These are phyloP conservation scores for Ilex paraguariensis DNA, from an alignment of 305 asterid species.

Conservation along the genomic window DNA sequence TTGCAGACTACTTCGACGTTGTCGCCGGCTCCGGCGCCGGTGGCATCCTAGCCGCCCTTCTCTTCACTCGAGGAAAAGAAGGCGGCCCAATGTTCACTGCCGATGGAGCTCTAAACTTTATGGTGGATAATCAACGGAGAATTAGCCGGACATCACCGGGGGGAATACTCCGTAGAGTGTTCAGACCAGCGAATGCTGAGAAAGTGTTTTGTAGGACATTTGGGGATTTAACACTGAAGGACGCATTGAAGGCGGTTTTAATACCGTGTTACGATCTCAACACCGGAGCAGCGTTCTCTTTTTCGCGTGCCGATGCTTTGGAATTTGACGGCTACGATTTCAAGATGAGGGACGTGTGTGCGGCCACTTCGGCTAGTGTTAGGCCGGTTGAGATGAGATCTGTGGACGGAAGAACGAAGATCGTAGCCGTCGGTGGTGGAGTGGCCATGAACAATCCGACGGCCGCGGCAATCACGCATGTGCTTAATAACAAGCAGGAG, in stretches of 20 bases:
- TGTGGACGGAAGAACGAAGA: conserved; percentile 48
- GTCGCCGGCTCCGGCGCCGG: conserved; percentile 73
- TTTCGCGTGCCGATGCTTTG: conserved; percentile 80
- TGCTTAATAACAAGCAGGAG: conserved; percentile 75
- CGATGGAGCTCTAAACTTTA: conserved; percentile 41
- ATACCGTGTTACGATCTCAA: conserved; percentile 77
- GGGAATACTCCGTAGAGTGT: conserved; percentile 19
- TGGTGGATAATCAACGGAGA: conserved; percentile 25
- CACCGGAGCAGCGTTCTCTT: conserved; percentile 55
- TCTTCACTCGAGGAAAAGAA: conserved; percentile 46
- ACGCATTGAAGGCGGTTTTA: conserved; percentile 57
- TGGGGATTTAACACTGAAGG: conserved; percentile 46
- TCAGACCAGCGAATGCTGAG: conserved; percentile 14
- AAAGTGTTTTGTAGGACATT: conserved; percentile 37
- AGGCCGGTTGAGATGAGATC: conserved; percentile 33
- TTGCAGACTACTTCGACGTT: conserved; percentile 67
- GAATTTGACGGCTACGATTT: conserved; percentile 78
- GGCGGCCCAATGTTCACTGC: conserved; percentile 49
- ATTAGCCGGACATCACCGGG: conserved; percentile 3
- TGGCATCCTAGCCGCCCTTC: conserved; percentile 56
- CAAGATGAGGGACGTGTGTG: conserved; percentile 44
- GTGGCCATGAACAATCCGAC: conserved; percentile 69
- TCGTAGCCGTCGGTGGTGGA: conserved; percentile 58
- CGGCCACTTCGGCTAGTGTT: conserved; percentile 40
- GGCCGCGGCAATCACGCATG: conserved; percentile 81